Evolutionary conservation across 768 basidiomycete species (phyloP), one percentile per base, ranked within the genome.

Genomic region (Rhodotorula taiwanensis): DNA sequence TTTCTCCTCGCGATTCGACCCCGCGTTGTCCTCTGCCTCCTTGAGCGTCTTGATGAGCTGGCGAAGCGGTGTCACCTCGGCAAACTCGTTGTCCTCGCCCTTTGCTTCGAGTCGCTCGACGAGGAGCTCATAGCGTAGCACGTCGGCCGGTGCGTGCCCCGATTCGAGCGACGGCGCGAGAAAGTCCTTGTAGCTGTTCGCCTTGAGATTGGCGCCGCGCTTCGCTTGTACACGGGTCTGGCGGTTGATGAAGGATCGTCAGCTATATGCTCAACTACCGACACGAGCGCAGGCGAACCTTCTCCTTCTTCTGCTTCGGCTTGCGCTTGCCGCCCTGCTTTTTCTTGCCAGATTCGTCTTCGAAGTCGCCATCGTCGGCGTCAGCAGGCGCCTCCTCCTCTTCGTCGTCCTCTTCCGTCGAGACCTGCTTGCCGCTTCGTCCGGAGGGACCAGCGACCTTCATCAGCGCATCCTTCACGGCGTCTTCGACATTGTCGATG

Each of bases 61-160:
- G 16, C 63, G 55, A 4, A 64, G 43, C 7, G 67, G 59, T 3
- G 28, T 10, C 3, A 51, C 39, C 52, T 69, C 56, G 47, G 41
- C 33, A 43, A 55, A 52, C 50, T 69, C 60, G 27, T 52, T 44
- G 23, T 33, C 57, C 28, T 69, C 67, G 39, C 67, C 67, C 52
- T 52, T 64, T 11, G 60, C 52, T 36, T 62, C 60, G 52, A 59
- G 47, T 14, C 55, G 39, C 39, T 69, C 67, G 52, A 62, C 60
- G 53, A 62, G 57, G 5, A 69, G 60, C 36, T 65, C 60, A 53
- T 59, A 69, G 15, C 67, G 67, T 1, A 69, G 52, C 31, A 64
- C 20, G 16, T 64, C 56, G 6, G 47, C 56, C 6, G 67, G 52
- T 2, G 52, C 21, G 31, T 55, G 39, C 11, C 67, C 67, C 8